Evolutionary conservation across 192 early-diverging fungal species (phyloP), one percentile per base, ranked within the genome.

Genomic region (Entomortierella beljakovae): DNA sequence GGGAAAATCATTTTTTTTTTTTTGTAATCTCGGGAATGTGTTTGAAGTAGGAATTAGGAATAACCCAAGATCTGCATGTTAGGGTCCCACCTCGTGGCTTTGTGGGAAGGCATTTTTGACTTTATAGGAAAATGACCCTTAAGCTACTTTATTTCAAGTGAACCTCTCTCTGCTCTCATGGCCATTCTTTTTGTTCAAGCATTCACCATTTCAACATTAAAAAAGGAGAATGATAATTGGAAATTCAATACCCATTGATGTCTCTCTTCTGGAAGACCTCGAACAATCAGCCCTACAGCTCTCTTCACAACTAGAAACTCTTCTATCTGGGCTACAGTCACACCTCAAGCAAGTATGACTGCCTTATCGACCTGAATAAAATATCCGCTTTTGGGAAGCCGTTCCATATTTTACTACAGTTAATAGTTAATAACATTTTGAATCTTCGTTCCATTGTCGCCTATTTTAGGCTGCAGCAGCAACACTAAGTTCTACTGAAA

Each of bases 191-290:
- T 28, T 32, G 28, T 8, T 52, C 20, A 22, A 52, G 8, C 50
- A 13, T 2, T 2, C 50, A 52, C 8, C 20, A 7, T 8, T 52
- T n/a, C 23, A 8, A 8, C 20, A 7, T 29, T 61, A 4, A 40
- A 10, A 16, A 16, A 50, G 20, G 23, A 53, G 6, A 5, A 69
- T 63, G 38, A 32, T 66, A 43, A 77, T 77, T 48, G 66, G 73
- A 6, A 77, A 77, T 61, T 68, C 73, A 26, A 69, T 77, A 37
- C 73, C 73, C 35, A 77, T 77, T 55, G 73, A 77, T 26, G 61
- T 77, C 22, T 67, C 65, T 8, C 49, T 77, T 1, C 66, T 77
- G 26, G 73, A 77, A 34, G 73, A 77, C 29, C 48, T 77, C 11
- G 73, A 77, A 23, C 73, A 77, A 31, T 68, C 65, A 3, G 66